Evolutionary conservation across 495 filamentous ascomycete genomes (phyloP).

Genomic region (Neurospora sublineolata): DNA sequence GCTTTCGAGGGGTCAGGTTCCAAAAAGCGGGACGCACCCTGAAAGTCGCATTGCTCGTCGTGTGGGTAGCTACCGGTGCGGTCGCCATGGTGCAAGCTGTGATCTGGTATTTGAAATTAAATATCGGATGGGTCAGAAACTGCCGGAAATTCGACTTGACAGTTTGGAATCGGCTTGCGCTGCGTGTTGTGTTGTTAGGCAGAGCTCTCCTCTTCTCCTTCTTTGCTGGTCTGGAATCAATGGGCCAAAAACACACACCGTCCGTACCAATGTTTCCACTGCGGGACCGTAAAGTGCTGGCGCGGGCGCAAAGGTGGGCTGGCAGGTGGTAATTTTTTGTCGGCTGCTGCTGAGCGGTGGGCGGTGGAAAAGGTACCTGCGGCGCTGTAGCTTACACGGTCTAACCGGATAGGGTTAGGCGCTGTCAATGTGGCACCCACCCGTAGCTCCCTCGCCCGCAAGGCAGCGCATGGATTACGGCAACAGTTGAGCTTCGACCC

Average conservation of each 20-base stretch:
- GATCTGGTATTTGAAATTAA: not conserved
- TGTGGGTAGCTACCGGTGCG: slow-evolving; percentile 39
- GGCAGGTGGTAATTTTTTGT: slow-evolving; percentile 18
- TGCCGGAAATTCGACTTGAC: slow-evolving; percentile 4
- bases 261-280: not conserved
- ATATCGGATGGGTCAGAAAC: not conserved
- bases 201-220: slow-evolving; percentile 13
- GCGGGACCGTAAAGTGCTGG: not conserved
- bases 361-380: not conserved
- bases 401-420: not conserved
- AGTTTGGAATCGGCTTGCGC: slow-evolving; percentile 3
- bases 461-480: slow-evolving; percentile 30
- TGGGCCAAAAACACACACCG: not conserved
- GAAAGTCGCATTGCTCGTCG: slow-evolving; percentile 62
- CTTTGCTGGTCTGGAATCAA: slow-evolving; percentile 1
- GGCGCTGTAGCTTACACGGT: not conserved
- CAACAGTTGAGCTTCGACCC: slow-evolving; percentile 15
- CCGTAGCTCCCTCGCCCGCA: slow-evolving; percentile 7
- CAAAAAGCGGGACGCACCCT: slow-evolving; percentile 42
- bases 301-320: slow-evolving; percentile 16
- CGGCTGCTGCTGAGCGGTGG: slow-evolving; percentile 10
- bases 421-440: not conserved
- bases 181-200: slow-evolving; percentile 7
- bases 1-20: not conserved
- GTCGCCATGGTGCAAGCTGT: slow-evolving; percentile 51